Evolutionary conservation across 2,329 filamentous ascomycete genomes (phyloP).

Genomic region (Nemania abortiva): DNA sequence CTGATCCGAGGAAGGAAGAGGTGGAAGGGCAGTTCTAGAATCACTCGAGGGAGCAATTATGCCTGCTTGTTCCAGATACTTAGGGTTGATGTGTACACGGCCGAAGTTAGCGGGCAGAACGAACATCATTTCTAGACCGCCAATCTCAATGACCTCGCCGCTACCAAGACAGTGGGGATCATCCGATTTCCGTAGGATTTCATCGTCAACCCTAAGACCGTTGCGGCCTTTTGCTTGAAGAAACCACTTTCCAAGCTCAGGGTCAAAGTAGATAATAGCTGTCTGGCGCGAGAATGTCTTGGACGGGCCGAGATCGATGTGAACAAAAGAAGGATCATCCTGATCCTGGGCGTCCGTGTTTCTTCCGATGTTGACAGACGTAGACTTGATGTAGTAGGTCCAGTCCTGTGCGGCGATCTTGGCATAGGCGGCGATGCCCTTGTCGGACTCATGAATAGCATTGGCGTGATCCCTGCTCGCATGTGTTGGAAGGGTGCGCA

Average conservation of each 20-base stretch:
- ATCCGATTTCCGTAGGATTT: constrained; percentile 73
- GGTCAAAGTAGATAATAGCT: constrained; percentile 79
- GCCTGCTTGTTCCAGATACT: constrained; percentile 76
- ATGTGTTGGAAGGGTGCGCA: constrained; percentile 63
- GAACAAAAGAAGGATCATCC: constrained; percentile 68
- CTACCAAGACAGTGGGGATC: constrained; percentile 77
- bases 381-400: constrained; percentile 84
- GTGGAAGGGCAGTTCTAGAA: constrained; percentile 48
- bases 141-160: constrained; percentile 91
- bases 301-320: constrained; percentile 89
- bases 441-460: constrained; percentile 70
- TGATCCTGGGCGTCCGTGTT: constrained; percentile 66
- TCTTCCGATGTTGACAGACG: constrained; percentile 82
- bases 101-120: constrained; percentile 82
- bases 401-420: constrained; percentile 85
- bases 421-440: constrained; percentile 79
- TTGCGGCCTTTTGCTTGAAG: constrained; percentile 92
- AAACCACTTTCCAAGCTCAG: constrained; percentile 79
- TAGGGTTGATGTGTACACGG: constrained; percentile 74
- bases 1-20: constrained; percentile 46
- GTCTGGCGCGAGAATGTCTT: constrained; percentile 85
- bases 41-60: constrained; percentile 49
- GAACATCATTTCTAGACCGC: constrained; percentile 98
- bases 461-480: constrained; percentile 74
- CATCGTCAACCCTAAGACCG: constrained; percentile 85